Evolutionary conservation across 164 flowering plant species (phyloP), one percentile per base, ranked within the genome.

Genomic region (Vitis cinerea): DNA sequence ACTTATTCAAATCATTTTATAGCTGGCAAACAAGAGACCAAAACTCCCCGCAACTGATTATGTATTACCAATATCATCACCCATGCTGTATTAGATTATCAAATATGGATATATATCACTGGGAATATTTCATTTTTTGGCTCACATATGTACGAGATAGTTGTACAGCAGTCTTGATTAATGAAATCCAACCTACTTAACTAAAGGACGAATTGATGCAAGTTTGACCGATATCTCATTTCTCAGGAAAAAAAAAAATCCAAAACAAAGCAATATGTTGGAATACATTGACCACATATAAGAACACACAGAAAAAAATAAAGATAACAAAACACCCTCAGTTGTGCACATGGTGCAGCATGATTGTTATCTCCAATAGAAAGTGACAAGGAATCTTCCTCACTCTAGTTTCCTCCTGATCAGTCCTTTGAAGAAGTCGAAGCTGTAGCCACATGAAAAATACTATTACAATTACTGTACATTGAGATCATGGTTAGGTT

Each of bases 371-470:
- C 61, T 69, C 70, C 58, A 53, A 51, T 31, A 17, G 57, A 69
- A 30, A 64, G 53, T 50, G 68, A 56, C 14, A 47, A 16, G 65
- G 66, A 59, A 70, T 64, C 66, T 78, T 67, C 73, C 64, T 85
- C 77, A 83, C 31, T 76, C 74, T 61, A 91, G 64, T 82, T 91
- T 91, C 71, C 84, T 84, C 71, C 81, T 83, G 70, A 88, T 76
- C 58, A 91, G 82, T 65, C 94, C 97, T 73, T 88, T 82, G 82
- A 91, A 87, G 83, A 91, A 91, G 78, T 91, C 94, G 65, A 89
- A 86, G 74, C 90, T 89, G 89, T 71, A 76, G 65, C 48, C 78
- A 83, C 49, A 69, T 31, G 31, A 50, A 30, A 66, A 63, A 61
- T 12, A 67, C 0, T 30, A 56, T 50, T 47, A 72, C 15, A 12